A percentile compares a stretch with the other conserved stretches of the same genome.
phyloP scores from a whole-genome alignment of 495 filamentous ascomycete species.

The Aspergillus egyptiacus region DNA sequence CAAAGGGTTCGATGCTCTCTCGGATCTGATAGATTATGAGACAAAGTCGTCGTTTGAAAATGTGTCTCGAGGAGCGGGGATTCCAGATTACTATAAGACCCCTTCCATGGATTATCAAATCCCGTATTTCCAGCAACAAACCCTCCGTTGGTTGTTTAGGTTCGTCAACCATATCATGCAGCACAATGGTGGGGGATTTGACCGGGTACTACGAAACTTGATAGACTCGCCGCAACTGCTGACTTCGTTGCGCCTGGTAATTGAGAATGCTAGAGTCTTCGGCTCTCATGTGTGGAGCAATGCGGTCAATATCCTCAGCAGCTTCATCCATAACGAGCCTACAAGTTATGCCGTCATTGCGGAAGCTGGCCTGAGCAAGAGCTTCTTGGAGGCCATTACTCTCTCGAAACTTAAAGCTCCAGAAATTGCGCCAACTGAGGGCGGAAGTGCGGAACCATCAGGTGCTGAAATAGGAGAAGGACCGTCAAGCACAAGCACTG shows the following conservation, averaged over 20 bases:
- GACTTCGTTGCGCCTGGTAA: conserved; percentile 69
- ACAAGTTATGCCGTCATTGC: conserved; percentile 94
- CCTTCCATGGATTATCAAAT: conserved; percentile 85
- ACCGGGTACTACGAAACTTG: conserved; percentile 83
- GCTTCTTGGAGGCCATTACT: conserved; percentile 76
- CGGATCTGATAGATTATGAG: conserved; percentile 74
- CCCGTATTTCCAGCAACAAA: conserved; percentile 85
- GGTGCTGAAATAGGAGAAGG: conserved; percentile 21
- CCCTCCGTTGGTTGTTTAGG: conserved; percentile 87
- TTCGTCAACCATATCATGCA: conserved; percentile 95
- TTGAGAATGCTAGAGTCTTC: conserved; percentile 68
- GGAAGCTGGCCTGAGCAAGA: conserved; percentile 84
- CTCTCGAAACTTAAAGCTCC: conserved; percentile 34
- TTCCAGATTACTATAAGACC: conserved; percentile 70
- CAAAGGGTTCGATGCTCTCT: conserved; percentile 79
- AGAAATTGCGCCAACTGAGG: conserved; percentile 29
- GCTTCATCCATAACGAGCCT: conserved; percentile 97
- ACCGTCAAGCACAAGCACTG: conserved; percentile 14
- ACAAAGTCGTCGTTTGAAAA: conserved; percentile 64
- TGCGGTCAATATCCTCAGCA: conserved; percentile 81
- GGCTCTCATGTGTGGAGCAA: conserved; percentile 93
- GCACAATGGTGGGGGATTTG: conserved; percentile 75
- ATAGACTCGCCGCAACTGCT: conserved; percentile 88
- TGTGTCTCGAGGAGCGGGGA: conserved; percentile 61
- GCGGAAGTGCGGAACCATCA: conserved; percentile 11